These are phyloP conservation scores for Eimeria necatrix DNA, from an alignment of 169 alveolate species.

Conservation along the genomic window DNA sequence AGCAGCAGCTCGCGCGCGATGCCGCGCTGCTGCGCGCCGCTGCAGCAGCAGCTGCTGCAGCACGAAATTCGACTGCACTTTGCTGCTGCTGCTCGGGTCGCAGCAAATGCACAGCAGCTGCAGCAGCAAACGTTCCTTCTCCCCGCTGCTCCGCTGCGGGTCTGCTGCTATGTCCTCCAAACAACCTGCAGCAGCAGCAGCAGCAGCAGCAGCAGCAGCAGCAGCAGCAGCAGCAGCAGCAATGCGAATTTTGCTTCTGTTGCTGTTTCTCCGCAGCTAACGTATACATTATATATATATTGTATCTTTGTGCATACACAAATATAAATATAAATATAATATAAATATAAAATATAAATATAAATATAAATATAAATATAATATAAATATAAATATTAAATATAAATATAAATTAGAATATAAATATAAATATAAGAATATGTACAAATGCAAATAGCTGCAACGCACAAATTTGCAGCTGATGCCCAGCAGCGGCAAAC, in stretches of 20 bases:
- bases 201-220: no score
- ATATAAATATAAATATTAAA: background rate
- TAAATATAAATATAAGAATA: background rate
- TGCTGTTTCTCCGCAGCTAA: no score
- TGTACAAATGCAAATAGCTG: background rate
- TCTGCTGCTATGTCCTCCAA: background rate
- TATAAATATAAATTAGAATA: background rate
- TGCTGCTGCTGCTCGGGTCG: background rate
- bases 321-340: background rate
- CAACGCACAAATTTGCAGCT: background rate
- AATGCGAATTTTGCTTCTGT: no score
- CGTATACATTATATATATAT: background rate
- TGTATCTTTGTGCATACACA: background rate
- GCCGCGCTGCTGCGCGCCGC: background rate
- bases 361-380: background rate
- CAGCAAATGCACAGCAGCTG: background rate
- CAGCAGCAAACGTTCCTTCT: background rate
- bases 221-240: no score
- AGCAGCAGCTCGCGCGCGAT: background rate
- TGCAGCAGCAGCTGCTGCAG: slow-evolving; percentile 2
- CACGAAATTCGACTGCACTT: background rate
- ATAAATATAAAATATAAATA: background rate
- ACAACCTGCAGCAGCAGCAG: background rate
- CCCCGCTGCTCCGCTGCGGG: background rate
- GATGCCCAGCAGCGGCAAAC: background rate